Conservation (phyloP, 2,329 filamentous ascomycete genomes). For the Penicillium expansum region DNA sequence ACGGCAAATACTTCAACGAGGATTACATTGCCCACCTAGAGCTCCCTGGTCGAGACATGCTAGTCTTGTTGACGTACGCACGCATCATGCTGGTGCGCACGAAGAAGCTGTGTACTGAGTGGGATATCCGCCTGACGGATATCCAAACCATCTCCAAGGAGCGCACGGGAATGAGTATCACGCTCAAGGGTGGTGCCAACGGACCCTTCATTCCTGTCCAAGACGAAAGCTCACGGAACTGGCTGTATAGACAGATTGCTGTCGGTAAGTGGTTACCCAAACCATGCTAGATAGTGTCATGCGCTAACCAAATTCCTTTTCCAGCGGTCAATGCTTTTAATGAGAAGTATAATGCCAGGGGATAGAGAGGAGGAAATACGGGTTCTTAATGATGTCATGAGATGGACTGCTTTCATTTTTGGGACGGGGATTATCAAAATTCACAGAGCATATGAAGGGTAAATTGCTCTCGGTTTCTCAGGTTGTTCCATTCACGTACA, state of each 20-base stretch:
- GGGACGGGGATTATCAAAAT: constrained; percentile 10
- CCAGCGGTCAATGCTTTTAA: constrained; percentile 65
- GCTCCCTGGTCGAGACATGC: constrained; percentile 80
- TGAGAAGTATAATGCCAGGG: constrained; percentile 63
- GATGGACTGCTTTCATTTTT: constrained; percentile 14
- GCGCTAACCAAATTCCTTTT: constrained; percentile 12
- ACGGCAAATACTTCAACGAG: constrained; percentile 97
- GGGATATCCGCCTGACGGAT: constrained; percentile 94
- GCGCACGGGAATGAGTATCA: constrained; percentile 85
- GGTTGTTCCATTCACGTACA: constrained; percentile 5
- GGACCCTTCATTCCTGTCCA: constrained; percentile 91
- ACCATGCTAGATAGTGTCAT: not conserved
- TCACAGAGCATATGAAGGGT: not conserved
- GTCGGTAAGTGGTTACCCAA: constrained; percentile 44
- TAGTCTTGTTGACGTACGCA: constrained; percentile 82
- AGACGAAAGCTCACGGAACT: constrained; percentile 74
- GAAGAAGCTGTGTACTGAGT: constrained; percentile 81
- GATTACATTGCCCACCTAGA: constrained; percentile 96
- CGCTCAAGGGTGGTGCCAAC: constrained; percentile 83
- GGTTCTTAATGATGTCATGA: constrained; percentile 24
- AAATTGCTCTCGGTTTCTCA: not conserved
- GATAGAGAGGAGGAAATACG: constrained; percentile 31
- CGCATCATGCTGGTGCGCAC: constrained; percentile 88
- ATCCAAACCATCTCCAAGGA: constrained; percentile 97
- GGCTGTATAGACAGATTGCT: constrained; percentile 65